Evolutionary conservation across 352 stramenopile species (phyloP).

Genomic region (Globisporangium abappressorium): DNA sequence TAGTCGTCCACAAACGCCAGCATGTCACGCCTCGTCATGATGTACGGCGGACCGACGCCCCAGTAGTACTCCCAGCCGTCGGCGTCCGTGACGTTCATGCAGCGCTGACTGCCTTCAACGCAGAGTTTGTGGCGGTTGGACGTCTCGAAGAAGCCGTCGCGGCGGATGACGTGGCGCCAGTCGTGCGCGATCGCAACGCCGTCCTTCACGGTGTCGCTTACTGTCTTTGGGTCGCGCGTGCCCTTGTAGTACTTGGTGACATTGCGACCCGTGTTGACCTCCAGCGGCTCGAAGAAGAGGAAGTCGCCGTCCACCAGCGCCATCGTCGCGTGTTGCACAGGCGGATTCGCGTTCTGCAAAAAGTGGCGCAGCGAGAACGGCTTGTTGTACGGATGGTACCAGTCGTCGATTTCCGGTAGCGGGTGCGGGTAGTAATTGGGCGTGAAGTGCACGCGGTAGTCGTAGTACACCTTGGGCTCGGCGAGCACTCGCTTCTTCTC

Average conservation of each 20-base stretch:
- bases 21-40: conserved; percentile 48
- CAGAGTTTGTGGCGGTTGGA: conserved; percentile 23
- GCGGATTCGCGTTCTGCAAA: conserved; percentile 23
- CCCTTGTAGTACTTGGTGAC: conserved; percentile 38
- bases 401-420: conserved; percentile 21
- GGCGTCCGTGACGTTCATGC: conserved; percentile 25
- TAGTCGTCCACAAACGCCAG: conserved; percentile 46
- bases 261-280: conserved; percentile 36
- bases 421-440: conserved; percentile 22
- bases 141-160: conserved; percentile 32
- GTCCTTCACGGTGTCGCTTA: conserved; percentile 42
- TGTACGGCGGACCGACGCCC: conserved; percentile 48
- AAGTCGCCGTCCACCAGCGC: conserved; percentile 28
- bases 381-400: conserved; percentile 31
- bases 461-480: conserved; percentile 24
- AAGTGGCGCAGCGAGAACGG: conserved; percentile 28
- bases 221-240: conserved; percentile 21
- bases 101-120: conserved; percentile 19
- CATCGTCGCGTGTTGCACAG: conserved; percentile 20
- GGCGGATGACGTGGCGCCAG: conserved; percentile 39
- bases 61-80: conserved; percentile 42
- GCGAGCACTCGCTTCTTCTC: conserved; percentile 10
- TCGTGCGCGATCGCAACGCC: conserved; percentile 44
- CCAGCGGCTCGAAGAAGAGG: conserved; percentile 21
- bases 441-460: conserved; percentile 29